Base-by-base conservation (phyloP, 345 rosid genomes). In the Diplotaxis tenuifolia region DNA sequence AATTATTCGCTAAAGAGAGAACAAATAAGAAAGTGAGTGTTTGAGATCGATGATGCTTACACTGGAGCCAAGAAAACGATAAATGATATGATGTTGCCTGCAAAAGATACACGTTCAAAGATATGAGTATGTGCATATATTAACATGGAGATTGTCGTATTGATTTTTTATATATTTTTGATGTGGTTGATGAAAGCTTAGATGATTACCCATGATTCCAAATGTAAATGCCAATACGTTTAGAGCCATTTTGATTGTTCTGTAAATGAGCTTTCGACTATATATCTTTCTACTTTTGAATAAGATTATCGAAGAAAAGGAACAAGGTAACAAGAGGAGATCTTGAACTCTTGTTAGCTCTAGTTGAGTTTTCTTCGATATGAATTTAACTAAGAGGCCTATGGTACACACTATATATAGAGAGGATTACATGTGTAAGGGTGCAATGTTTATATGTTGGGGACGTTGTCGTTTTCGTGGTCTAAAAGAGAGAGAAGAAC, bases 21-120 rank as follows among this genome's bases (percentile, higher is more conserved):
- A 9, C 0, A 0, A 27, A 6, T 15, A 19, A 19, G 31, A 22
- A 29, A 68, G 11, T 55, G 7, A 7, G 34, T 22, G 22, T 45
- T 62, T 64, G 42, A 18, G 47, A 56, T 45, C 0, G 38, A 66
- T 72, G 57, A 70, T 20, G 83, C 95, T 86, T 80, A 87, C 97
- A 83, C 60, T 7, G 95, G 97, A 3, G 92, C 83, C 64, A 91
- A 84, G 78, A 81, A 87, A 63, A 83, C 87, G 72, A 78, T 65
- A 74, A 81, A 78, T 9, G 92, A 88, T 74, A 84, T 68, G 65
- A 91, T 77, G 80, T 87, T 91, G 50, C 97, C 97, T 87, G 72
- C n/a, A 76, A 70, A 32, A 4, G 18, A 32, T 7, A 45, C 38
- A 66, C 28, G 28, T 19, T 59, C 7, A 60, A 60, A 67, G 73